Percentiles rank a stretch among this genome's conserved stretches.
phyloP scores from a whole-genome alignment of 495 filamentous ascomycete species.

The Aspergillus coremiiformis region DNA sequence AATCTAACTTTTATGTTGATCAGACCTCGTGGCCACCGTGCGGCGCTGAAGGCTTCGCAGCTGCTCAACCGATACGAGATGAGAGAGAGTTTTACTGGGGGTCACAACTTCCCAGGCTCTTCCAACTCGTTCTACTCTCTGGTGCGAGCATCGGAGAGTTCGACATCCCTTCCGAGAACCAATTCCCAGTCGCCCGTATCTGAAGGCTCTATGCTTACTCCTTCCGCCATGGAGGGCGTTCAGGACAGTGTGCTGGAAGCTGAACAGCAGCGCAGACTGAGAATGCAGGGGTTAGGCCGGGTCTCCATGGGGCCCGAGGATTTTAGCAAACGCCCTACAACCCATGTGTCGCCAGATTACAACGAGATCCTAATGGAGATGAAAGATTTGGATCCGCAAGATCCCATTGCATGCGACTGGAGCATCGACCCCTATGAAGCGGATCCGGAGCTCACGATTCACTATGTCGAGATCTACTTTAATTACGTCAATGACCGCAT shows the following conservation, averaged over 20 bases:
- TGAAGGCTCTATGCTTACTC: constrained; percentile 25
- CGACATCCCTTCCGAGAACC: constrained; percentile 30
- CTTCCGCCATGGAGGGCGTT: constrained; percentile 22
- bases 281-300: constrained; percentile 13
- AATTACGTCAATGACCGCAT: constrained; percentile 44
- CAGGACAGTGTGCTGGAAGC: constrained; percentile 22
- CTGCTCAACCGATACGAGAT: constrained; percentile 18
- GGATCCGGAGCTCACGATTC: constrained; percentile 39
- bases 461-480: constrained; percentile 52
- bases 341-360: constrained; percentile 21
- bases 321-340: constrained; percentile 1
- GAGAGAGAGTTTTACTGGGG: constrained; percentile 16
- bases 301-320: constrained; percentile 14
- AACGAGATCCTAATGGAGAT: constrained; percentile 30
- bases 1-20: constrained; percentile 6
- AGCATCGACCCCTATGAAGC: constrained; percentile 55
- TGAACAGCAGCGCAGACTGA: constrained; percentile 21
- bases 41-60: constrained; percentile 22
- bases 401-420: constrained; percentile 51
- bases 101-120: constrained; percentile 23
- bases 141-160: constrained; percentile 28
- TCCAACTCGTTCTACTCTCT: constrained; percentile 30
- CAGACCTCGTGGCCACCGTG: constrained; percentile 36
- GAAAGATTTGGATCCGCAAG: constrained; percentile 26
- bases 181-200: constrained; percentile 32